Percentiles rank a stretch among this genome's conserved stretches.
phyloP scores from a whole-genome alignment of 108 stramenopile species.

The Heterococcus sp. region DNA sequence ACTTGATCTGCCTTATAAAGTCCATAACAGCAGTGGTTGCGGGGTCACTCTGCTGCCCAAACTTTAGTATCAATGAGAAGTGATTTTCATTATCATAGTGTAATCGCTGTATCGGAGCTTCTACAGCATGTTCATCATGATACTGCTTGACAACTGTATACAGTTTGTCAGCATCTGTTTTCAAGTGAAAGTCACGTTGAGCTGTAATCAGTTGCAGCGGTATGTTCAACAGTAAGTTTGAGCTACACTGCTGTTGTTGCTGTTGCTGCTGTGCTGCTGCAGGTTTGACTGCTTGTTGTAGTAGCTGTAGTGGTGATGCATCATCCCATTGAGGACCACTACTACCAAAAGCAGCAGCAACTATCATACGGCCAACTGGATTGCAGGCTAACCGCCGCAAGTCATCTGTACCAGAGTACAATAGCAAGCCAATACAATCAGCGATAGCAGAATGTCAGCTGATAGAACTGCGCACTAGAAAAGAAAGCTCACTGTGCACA shows the following conservation, averaged over 20 bases:
- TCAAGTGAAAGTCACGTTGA: conserved; percentile 22
- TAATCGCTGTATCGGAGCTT: conserved; percentile 1
- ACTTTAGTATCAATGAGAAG: conserved; percentile 6
- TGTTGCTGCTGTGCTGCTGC: background rate
- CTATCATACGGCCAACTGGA: conserved; percentile 12
- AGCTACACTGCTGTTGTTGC: background rate
- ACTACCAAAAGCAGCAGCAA: conserved; percentile 15
- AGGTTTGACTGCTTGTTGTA: background rate
- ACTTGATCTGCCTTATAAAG: background rate
- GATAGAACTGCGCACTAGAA: too few species aligned
- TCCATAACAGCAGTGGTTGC: conserved; percentile 12
- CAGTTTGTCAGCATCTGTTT: conserved; percentile 20
- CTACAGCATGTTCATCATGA: too few species aligned
- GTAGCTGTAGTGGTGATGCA: conserved; percentile 31
- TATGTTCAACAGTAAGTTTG: conserved; percentile 4
- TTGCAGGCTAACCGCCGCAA: conserved; percentile 19
- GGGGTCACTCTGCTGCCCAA: conserved; percentile 6
- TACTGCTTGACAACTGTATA: background rate
- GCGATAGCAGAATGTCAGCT: too few species aligned
- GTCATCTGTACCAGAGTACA: too few species aligned
- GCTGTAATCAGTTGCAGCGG: conserved; percentile 16
- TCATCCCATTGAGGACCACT: conserved; percentile 2
- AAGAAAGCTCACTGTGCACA: too few species aligned
- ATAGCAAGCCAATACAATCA: too few species aligned
- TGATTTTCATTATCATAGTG: conserved; percentile 23